Base-by-base conservation (phyloP, 1,284 basidiomycete species). In the Leccinum huronense region DNA sequence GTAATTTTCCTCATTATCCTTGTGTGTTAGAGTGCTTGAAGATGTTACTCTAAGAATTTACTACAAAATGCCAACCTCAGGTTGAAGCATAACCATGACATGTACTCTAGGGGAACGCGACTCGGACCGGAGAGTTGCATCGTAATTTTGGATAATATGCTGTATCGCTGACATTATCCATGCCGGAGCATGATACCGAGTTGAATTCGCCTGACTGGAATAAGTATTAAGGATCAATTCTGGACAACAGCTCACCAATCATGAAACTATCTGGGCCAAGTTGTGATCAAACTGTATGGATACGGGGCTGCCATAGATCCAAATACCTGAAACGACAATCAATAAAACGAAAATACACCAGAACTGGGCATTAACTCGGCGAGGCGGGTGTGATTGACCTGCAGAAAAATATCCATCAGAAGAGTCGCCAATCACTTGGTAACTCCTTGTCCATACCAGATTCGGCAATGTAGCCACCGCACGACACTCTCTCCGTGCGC, bases 231-330 rank as follows among this genome's bases (percentile, higher is more conserved):
- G 42, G 13, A 16, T 36, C 38, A 10, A 11, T 38, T 30, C 57
- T 13, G 11, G 19, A 10, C 57, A 23, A 19, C 14, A 7, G 31
- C 68, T 48, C 63, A 82, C 82, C 82, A 62, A 83, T 80, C 38
- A 80, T 71, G 62, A 83, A 84, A 7, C 77, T 70, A 60, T 83
- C 76, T 5, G 78, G 75, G 1, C 83, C 83, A 4, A 83, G 76
- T 59, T 79, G 76, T 36, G 77, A 72, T 40, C 82, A 77, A 10
- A 84, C 78, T 8, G 76, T 74, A 38, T 77, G 73, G 53, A 84
- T 83, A 30, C 83, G 77, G 11, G 82, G 83, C 68, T 83, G 81
- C 81, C 81, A 84, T 57, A 84, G 73, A 68, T 84, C 83, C 14
- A 83, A 75, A 68, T 81, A 84, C 66, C 82, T 83, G 61, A 13